Base-by-base conservation (phyloP, 139 green algal species). In the Ettlia oleoabundans region DNA sequence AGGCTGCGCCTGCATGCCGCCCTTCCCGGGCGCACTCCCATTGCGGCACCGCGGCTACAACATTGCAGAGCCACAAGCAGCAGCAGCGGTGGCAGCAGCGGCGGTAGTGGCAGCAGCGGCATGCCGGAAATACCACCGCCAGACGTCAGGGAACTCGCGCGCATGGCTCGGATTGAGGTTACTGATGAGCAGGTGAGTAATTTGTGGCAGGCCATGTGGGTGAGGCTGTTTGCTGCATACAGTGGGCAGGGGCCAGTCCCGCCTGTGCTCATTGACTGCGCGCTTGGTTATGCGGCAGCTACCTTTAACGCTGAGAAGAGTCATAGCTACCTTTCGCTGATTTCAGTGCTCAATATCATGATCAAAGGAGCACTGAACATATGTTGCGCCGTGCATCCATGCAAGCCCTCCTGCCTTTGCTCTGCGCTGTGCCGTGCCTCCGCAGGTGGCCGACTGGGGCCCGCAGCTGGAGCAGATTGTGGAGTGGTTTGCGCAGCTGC, bases 401-500 rank as follows among this genome's bases (percentile, higher is more conserved):
- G 26, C 58, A 61, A 61, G 15, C 19, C 51, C 51, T 15, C 51
- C 51, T 28, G 19, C 51, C 51, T 61, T 21, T 67, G 58, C 58
- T 32, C 15, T 32, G 15, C 21, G 58, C 58, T 32, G 22, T 67
- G 58, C n/a, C n/a, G 63, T 15, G 4, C 1, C 73, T 32, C 21
- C 86, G 65, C 86, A 95, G 92, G 88, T 89, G 2, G 84, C 80
- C 3, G 93, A 95, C 6, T 94, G 89, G 89, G 84, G 82, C 15
- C 91, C 90, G 24, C 93, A 95, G 77, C 90, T 96, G 15, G 84
- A 84, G 40, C 76, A 85, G 63, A 94, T 96, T 22, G 87, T 95
- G 10, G 89, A 92, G 51, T 96, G 93, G 93, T 96, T 96, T 89
- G 92, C 86, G 0, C 87, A 95, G 82, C 87, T 96, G 51, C 90